Conservation (phyloP, 805 yeast species). For the Saturnispora gosingensis region DNA sequence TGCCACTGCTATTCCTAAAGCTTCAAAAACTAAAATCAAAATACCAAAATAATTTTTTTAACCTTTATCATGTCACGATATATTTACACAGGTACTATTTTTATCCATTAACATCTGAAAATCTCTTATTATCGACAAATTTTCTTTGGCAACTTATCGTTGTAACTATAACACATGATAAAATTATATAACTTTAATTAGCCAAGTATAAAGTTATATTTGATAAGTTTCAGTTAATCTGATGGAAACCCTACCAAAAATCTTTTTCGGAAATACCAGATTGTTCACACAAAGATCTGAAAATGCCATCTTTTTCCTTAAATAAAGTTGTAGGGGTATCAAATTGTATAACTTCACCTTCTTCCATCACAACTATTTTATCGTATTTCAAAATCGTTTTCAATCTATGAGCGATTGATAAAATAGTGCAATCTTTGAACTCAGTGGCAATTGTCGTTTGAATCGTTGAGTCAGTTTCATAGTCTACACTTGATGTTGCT, state of each 20-base stretch:
- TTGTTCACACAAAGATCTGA: constrained; percentile 42
- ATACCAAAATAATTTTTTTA: no score
- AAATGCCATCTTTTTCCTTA: constrained; percentile 36
- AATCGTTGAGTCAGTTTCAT: constrained; percentile 57
- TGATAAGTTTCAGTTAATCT: no score
- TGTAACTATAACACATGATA: no score
- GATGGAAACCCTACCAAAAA: neutral
- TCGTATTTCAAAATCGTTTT: constrained; percentile 55
- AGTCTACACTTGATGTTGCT: constrained; percentile 71
- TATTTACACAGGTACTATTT: no score
- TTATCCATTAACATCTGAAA: no score
- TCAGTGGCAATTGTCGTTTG: constrained; percentile 51
- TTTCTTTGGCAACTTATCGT: no score
- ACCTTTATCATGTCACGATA: no score
- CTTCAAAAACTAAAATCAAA: no score
- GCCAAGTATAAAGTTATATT: no score
- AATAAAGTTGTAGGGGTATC: constrained; percentile 45
- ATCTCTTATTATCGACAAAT: no score
- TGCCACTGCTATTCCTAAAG: no score
- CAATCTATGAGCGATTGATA: constrained; percentile 67
- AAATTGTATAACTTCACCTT: constrained; percentile 45
- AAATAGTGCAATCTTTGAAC: constrained; percentile 53
- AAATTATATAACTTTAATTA: no score
- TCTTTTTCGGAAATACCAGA: constrained; percentile 30
- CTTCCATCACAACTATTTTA: constrained; percentile 48